A percentile compares a stretch with the other conserved stretches of the same genome.
phyloP scores from a whole-genome alignment of 768 basidiomycete genomes.

The Sarcomyxa edulis region DNA sequence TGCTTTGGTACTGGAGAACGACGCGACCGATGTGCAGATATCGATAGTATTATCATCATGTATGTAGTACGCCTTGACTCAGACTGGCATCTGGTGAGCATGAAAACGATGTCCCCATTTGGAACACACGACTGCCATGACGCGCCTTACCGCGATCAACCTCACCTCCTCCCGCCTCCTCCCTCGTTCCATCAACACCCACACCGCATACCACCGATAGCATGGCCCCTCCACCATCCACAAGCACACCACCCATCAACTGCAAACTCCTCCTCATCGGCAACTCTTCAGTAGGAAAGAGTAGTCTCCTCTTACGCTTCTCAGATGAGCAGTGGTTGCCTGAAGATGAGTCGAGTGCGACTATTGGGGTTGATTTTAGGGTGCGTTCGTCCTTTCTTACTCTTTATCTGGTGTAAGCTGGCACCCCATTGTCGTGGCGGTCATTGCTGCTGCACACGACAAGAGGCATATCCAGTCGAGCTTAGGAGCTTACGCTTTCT shows the following conservation, averaged over 20 bases:
- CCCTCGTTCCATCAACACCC: not conserved
- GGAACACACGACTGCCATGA: too few relatives aligned
- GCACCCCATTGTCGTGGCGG: not conserved
- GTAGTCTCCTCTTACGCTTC: constrained; percentile 87
- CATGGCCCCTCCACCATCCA: constrained; percentile 18
- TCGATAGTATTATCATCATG: too few relatives aligned
- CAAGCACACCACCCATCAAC: constrained; percentile 50
- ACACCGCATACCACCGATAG: not conserved
- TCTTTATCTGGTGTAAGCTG: too few relatives aligned
- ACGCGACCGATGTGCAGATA: too few relatives aligned
- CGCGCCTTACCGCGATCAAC: too few relatives aligned
- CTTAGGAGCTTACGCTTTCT: constrained; percentile 1
- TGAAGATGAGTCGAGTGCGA: constrained; percentile 84
- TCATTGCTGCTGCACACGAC: too few relatives aligned
- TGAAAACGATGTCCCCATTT: too few relatives aligned
- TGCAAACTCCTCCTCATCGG: constrained; percentile 83
- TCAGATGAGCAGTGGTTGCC: constrained; percentile 95
- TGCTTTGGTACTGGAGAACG: too few relatives aligned
- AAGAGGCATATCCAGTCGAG: too few relatives aligned
- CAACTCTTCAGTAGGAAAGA: constrained; percentile 90
- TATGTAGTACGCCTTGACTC: too few relatives aligned
- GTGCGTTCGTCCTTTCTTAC: constrained; percentile 35
- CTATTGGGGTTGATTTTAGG: constrained; percentile 82
- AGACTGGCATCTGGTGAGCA: too few relatives aligned
- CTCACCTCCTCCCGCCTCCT: too few relatives aligned